phyloP scores from a whole-genome alignment of 805 yeast genomes.

The Candida orba region DNA sequence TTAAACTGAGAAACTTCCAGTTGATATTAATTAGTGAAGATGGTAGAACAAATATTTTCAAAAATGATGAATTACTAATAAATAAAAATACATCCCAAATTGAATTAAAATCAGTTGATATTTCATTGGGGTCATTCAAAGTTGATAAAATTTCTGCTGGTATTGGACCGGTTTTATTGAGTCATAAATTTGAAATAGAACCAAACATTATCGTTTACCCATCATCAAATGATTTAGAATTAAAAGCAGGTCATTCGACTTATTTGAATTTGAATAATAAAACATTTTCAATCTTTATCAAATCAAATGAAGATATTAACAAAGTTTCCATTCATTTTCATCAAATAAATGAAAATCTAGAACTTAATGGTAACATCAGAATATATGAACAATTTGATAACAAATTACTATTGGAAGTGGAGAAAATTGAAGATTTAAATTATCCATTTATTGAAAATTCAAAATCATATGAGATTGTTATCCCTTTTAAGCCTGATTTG shows the following conservation, averaged over 20 bases:
- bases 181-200: constrained; percentile 11
- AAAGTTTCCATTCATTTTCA: constrained; percentile 7
- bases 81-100: constrained; percentile 3
- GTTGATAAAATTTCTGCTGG: constrained; percentile 21
- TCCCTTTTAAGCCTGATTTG: constrained; percentile 27
- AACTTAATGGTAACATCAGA: neutral
- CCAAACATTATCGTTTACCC: constrained; percentile 10
- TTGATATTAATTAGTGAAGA: constrained; percentile 15
- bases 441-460: constrained; percentile 2
- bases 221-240: constrained; percentile 13
- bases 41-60: constrained; percentile 9
- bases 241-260: constrained; percentile 12
- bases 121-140: constrained; percentile 31
- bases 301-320: constrained; percentile 2
- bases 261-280: constrained; percentile 12
- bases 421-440: neutral
- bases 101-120: constrained; percentile 21
- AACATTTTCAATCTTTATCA: constrained; percentile 15
- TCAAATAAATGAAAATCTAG: constrained; percentile 2
- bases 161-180: constrained; percentile 22
- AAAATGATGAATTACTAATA: neutral
- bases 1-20: constrained; percentile 18
- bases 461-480: constrained; percentile 19
- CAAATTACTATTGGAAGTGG: neutral
- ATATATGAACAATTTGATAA: neutral